Evolutionary conservation across 148 eudicot genomes (phyloP), one percentile per base, ranked within the genome.

Genomic region (Drosera capensis): DNA sequence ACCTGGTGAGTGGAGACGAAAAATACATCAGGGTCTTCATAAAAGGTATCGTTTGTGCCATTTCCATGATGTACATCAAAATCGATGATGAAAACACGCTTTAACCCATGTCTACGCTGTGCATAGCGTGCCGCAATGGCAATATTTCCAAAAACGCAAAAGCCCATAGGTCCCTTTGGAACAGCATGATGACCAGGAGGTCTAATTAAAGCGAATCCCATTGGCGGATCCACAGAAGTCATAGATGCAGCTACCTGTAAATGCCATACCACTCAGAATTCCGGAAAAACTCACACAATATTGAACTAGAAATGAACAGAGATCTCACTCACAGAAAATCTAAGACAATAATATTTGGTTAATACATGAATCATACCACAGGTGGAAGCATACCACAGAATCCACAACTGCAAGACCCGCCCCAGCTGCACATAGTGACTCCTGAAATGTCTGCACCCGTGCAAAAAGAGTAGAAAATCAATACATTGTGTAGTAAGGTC

Each of bases 181-280:
- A 87, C 67, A 46, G 96, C 96, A 61, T 87, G 96, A 63, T 87
- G 96, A 60, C 96, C 96, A 11, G 96, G 96, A 29, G 96, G 96
- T 53, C 96, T 63, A 51, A 87, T 75, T 41, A 87, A 61, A 31
- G 96, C 94, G 62, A 82, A 87, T 47, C 94, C 96, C 23, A 62
- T 55, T 4, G 94, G 94, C 48, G 90, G 78, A 15, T 87, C 67
- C 55, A 48, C 19, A 46, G 58, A 65, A 20, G 56, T 18, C 50
- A 43, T 74, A 24, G 88, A 82, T 55, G 96, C 94, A 43, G 72
- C 72, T 58, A 87, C 79, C 96, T 87, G 59, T 14, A 62, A 73
- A 72, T 51, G 63, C 23, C 22, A 39, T 17, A 34, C 11, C 11
- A 1, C 3, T 41, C 8, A 41, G 45, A 9, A 17, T 5, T 1